Base-by-base conservation (phyloP, 495 filamentous ascomycete genomes). In the Aspergillus affinis region DNA sequence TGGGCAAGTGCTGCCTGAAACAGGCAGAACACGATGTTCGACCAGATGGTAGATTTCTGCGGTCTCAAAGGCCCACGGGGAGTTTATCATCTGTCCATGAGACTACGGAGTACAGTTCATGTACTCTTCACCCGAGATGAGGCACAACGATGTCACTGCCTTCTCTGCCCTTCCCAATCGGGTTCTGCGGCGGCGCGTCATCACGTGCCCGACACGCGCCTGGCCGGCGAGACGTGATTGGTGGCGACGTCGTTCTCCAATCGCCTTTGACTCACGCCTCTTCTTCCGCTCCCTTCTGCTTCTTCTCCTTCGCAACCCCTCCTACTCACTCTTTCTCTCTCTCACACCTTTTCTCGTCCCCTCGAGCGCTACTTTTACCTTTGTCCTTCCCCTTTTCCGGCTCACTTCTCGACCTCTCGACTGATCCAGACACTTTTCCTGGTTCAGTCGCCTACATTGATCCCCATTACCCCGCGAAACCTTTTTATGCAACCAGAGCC, bases 401-500 rank as follows among this genome's bases (percentile, higher is more conserved):
- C 55, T 23, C 13, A 45, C 23, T 32, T 44, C 30, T 12, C 15
- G n/a, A 10, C 18, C 8, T 12, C 56, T 64, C 71, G 78, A 73
- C 78, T 81, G 78, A 72, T 58, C 75, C 76, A 75, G 78, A 64
- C 53, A 49, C 51, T 51, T 47, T 59, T 55, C 50, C 78, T 81
- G 78, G 90, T 84, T 91, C 90, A 89, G 90, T 91, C 88, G 74
- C 73, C 72, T 66, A 63, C 59, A 50, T 56, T 62, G 41, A 41
- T 59, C 52, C 64, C 68, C 65, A 57, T 64, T 75, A 66, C 74
- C 71, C 68, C 60, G 63, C 61, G 76, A 75, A 73, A 72, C 71
- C 77, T 78, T 88, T 97, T 87, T 95, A 97, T 97, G 92, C 92
- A 93, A 86, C 77, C 88, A 85, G 88, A 88, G 85, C 81, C 82